These are phyloP conservation scores for Naganishia vishniacii DNA, from an alignment of 768 basidiomycete genomes.

Conservation along the genomic window DNA sequence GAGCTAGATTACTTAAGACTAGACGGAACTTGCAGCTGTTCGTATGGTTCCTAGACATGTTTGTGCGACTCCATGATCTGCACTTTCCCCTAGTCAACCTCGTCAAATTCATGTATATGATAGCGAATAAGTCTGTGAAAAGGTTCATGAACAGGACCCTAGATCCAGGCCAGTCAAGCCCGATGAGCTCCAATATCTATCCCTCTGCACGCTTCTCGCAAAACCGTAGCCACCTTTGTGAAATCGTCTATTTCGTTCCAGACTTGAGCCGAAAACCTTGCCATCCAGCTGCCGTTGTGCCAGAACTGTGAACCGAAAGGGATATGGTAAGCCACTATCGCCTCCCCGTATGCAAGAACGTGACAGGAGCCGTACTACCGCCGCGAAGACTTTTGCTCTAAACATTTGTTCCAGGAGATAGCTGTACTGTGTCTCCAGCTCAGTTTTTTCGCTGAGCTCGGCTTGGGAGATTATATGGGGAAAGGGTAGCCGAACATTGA, in stretches of 20 bases:
- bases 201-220: background rate
- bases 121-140: no score
- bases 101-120: no score
- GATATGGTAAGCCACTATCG: background rate
- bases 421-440: conserved; percentile 18
- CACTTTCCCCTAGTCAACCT: no score
- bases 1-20: no score
- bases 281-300: conserved; percentile 40
- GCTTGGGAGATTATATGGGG: conserved; percentile 26
- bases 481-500: conserved; percentile 39
- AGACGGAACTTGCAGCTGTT: no score
- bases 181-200: background rate
- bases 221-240: background rate
- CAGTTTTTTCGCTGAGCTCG: conserved; percentile 22
- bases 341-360: background rate
- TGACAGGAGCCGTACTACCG: conserved; percentile 31
- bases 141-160: no score
- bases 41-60: no score
- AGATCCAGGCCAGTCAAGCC: no score
- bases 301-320: conserved; percentile 28
- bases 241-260: conserved; percentile 37
- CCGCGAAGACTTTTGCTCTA: conserved; percentile 33
- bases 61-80: no score
- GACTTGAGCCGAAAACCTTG: conserved; percentile 41
- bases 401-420: conserved; percentile 37